phyloP scores from a whole-genome alignment of 352 stramenopile genomes.

The Phytophthora litchii region DNA sequence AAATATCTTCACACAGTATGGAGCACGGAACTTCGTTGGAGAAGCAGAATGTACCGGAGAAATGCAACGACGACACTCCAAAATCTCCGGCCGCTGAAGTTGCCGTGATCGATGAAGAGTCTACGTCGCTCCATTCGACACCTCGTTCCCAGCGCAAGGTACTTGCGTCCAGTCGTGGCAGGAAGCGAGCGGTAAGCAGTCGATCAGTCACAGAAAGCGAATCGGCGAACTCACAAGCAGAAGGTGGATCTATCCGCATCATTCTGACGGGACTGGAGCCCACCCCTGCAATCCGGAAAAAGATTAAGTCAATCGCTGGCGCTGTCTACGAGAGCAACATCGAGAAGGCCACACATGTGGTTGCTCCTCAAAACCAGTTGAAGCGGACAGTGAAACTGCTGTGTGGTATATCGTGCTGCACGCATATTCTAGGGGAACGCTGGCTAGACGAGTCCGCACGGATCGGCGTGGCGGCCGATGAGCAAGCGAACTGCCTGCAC shows the following conservation, averaged over 20 bases:
- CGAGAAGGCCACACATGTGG: conserved; percentile 52
- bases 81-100: background rate
- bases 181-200: conserved; percentile 17
- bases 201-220: conserved; percentile 22
- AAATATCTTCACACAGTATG: background rate
- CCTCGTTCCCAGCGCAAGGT: conserved; percentile 4
- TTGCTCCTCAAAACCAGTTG: conserved; percentile 45
- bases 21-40: conserved; percentile 2
- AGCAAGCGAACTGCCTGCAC: conserved; percentile 46
- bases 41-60: background rate
- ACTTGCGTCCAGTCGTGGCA: conserved; percentile 2
- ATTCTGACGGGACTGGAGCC: conserved; percentile 57
- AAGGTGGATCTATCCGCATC: conserved; percentile 35
- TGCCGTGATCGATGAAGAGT: background rate
- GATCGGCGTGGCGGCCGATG: conserved; percentile 32
- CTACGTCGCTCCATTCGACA: background rate
- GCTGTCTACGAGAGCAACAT: conserved; percentile 52
- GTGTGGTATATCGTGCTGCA: conserved; percentile 60
- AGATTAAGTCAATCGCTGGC: conserved; percentile 49
- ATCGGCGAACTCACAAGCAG: conserved; percentile 15
- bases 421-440: conserved; percentile 50
- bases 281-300: conserved; percentile 41
- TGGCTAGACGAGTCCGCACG: conserved; percentile 56
- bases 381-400: conserved; percentile 70
- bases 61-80: conserved; percentile 1